Conservation (phyloP, 1,139 yeast genomes). For the Kodamaea alishanica region DNA sequence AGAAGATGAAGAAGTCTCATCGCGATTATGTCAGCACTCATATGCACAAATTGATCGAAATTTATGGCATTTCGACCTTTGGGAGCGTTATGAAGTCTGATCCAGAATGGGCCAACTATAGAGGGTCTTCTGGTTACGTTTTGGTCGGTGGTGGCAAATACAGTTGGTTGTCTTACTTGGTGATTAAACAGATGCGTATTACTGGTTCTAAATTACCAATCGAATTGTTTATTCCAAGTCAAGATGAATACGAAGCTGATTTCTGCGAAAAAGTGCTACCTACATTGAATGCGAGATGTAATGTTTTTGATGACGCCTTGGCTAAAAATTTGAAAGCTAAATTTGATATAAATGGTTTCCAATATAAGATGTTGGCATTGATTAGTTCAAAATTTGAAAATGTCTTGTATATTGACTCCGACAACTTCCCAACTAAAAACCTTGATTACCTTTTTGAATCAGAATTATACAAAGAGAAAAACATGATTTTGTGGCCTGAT, state of each 20-base stretch:
- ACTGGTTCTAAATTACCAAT: conserved; percentile 40
- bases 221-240: conserved; percentile 51
- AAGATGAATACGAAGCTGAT: conserved; percentile 45
- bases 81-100: conserved; percentile 34
- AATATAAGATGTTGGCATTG: conserved; percentile 60
- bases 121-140: conserved; percentile 39
- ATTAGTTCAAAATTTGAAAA: conserved; percentile 57
- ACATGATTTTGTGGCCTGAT: conserved; percentile 51
- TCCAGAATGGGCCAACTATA: conserved; percentile 35
- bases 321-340: conserved; percentile 20
- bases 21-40: conserved; percentile 27
- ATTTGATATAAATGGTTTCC: conserved; percentile 52
- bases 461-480: conserved; percentile 36
- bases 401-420: conserved; percentile 63
- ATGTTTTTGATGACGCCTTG: conserved; percentile 38
- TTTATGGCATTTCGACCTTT: conserved; percentile 33
- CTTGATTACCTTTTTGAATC: conserved; percentile 50
- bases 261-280: conserved; percentile 54
- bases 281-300: conserved; percentile 52
- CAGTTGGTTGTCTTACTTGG: conserved; percentile 44
- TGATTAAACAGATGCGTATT: conserved; percentile 39
- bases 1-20: conserved; percentile 34
- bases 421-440: conserved; percentile 56
- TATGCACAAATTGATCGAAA: conserved; percentile 29
- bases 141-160: conserved; percentile 45